Percentiles rank a stretch among this genome's conserved stretches.
These are phyloP conservation scores for Ophiostoma pallidulum DNA, from an alignment of 2,329 filamentous ascomycete species.

Conservation along the genomic window DNA sequence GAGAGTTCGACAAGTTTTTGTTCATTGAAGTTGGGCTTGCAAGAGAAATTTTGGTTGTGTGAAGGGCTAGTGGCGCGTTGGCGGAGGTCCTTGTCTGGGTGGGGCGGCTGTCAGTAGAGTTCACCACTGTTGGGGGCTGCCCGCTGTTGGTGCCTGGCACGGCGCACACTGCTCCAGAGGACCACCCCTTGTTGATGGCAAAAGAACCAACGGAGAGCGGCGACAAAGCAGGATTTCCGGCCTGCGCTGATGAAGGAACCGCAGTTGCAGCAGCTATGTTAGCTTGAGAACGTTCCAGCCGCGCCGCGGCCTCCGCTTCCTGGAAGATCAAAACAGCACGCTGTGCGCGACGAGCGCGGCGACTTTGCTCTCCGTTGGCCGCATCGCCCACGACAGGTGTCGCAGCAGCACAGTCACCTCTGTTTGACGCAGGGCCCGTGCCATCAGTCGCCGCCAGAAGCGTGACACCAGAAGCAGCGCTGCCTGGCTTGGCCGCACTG, in stretches of 20 bases:
- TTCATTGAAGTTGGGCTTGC: not conserved
- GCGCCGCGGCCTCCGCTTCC: slow-evolving; percentile 13
- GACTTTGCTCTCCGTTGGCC: slow-evolving; percentile 3
- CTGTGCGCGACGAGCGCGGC: slow-evolving; percentile 15
- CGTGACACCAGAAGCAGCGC: not conserved
- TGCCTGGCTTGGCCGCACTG: not conserved
- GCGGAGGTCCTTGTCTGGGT: not conserved
- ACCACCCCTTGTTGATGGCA: not conserved
- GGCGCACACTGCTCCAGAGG: not conserved
- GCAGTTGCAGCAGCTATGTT: too few relatives aligned
- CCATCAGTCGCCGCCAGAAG: not conserved
- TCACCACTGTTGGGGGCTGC: slow-evolving; percentile 1
- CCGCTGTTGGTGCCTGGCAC: not conserved
- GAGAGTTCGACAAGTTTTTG: slow-evolving; percentile 1
- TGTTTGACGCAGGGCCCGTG: not conserved
- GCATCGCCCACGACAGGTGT: not conserved
- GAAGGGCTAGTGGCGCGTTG: not conserved
- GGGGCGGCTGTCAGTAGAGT: slow-evolving; percentile 7
- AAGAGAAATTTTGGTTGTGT: slow-evolving; percentile 1
- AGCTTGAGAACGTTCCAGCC: slow-evolving; percentile 7
- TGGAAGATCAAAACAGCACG: slow-evolving; percentile 15
- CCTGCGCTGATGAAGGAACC: not conserved
- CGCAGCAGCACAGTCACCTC: not conserved
- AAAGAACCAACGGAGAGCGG: too few relatives aligned
- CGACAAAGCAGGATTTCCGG: too few relatives aligned